Evolutionary conservation across 2,329 filamentous ascomycete species (phyloP).

Genomic region (Cladosporium sp.): DNA sequence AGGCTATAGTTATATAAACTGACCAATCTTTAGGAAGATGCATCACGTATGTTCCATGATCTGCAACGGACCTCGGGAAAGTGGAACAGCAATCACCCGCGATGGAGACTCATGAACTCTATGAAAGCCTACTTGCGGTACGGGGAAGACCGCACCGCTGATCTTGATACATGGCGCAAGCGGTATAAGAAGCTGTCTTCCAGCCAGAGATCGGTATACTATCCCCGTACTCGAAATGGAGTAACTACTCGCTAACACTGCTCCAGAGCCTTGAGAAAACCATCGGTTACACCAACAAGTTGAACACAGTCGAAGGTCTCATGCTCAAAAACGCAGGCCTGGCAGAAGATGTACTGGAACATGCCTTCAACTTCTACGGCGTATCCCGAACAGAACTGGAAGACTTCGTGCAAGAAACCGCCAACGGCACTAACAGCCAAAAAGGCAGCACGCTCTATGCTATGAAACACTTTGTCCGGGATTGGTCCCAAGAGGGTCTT

Average conservation of each 20-base stretch:
- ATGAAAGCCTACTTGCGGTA: slow-evolving; percentile 68
- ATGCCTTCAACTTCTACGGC: slow-evolving; percentile 45
- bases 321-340: slow-evolving; percentile 83
- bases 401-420: slow-evolving; percentile 23
- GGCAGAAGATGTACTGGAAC: slow-evolving; percentile 69
- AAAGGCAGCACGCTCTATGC: slow-evolving; percentile 83
- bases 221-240: not conserved
- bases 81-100: slow-evolving; percentile 50
- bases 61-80: slow-evolving; percentile 22
- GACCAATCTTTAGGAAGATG: not conserved
- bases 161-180: slow-evolving; percentile 25
- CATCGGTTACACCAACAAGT: slow-evolving; percentile 24
- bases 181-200: slow-evolving; percentile 26
- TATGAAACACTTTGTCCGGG: slow-evolving; percentile 85
- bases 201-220: slow-evolving; percentile 23
- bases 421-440: slow-evolving; percentile 61
- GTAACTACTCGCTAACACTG: not conserved
- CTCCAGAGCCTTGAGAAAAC: slow-evolving; percentile 25
- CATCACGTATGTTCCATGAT: slow-evolving; percentile 20
- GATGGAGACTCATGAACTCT: slow-evolving; percentile 77
- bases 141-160: slow-evolving; percentile 22
- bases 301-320: slow-evolving; percentile 52
- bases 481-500: slow-evolving; percentile 79
- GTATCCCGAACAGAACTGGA: slow-evolving; percentile 24
- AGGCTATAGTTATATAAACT: no score